Base-by-base conservation (phyloP, 225 moss, liverwort and hornwort species). In the Neckera pumila region DNA sequence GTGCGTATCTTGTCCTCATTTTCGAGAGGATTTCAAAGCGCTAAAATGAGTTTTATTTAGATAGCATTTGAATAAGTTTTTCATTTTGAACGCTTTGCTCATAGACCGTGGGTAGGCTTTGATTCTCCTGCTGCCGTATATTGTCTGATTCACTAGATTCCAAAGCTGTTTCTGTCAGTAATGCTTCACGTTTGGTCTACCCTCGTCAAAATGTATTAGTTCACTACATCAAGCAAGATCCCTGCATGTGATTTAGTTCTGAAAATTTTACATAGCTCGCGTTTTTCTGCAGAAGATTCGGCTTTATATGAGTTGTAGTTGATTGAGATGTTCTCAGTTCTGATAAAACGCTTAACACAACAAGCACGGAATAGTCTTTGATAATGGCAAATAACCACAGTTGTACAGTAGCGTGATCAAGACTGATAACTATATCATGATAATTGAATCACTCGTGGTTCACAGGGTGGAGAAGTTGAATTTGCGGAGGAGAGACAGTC, bases 401-500 rank as follows among this genome's bases (percentile, higher is more conserved):
- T 36, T 82, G 11, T 62, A 54, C 25, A 25, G 61, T 58, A 67
- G n/a, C 69, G 66, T 59, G 73, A 63, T 42, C 16, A 78, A 85
- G 81, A 15, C 76, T 84, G 81, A 79, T 28, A 38, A 21, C 17
- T 82, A 76, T 69, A 57, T n/a, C n/a, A 54, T 84, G 85, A 74
- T 40, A 62, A 17, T 33, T 88, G 70, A 76, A 61, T 80, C 57
- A 51, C 63, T 70, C n/a, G 74, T 88, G 83, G 33, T 82, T 64
- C 61, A 73, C 93, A 96, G 96, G 90, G 91, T 94, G 78, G 98
- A 98, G 86, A 91, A 82, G 43, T n/a, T 97, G 83, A 90, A 89
- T 69, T 90, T 97, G 92, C 91, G 88, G 89, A 93, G 98, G 90
- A 89, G 96, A 88, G 96, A 95, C 85, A 90, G 98, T 85, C 94